A percentile compares a stretch with the other conserved stretches of the same genome.
These are phyloP conservation scores for Colletotrichum navitas DNA, from an alignment of 2,329 filamentous ascomycete species.

Conservation along the genomic window DNA sequence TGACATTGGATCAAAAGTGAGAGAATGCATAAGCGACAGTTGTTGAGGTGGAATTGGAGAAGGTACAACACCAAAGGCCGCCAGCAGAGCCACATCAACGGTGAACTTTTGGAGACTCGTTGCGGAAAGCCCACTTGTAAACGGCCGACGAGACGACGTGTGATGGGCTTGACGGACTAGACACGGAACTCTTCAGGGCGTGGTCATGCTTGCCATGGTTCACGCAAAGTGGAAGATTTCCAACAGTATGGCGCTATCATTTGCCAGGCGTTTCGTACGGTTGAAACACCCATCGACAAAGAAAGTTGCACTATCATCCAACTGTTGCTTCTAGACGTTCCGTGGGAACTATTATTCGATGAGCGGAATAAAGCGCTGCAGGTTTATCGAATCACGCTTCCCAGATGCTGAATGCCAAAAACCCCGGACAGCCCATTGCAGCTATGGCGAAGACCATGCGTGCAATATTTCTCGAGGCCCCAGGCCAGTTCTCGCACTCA, in stretches of 20 bases:
- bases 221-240: not conserved
- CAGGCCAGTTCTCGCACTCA: not conserved
- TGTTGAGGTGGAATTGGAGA: slow-evolving; percentile 16
- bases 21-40: slow-evolving; percentile 14
- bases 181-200: too few relatives aligned
- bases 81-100: not conserved
- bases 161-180: not conserved
- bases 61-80: slow-evolving; percentile 9
- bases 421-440: not conserved
- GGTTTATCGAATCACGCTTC: not conserved
- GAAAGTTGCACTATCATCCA: not conserved
- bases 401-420: not conserved
- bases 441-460: not conserved
- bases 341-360: accelerated
- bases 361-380: not conserved
- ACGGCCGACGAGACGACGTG: not conserved
- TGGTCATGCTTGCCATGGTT: not conserved
- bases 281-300: not conserved
- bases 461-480: not conserved
- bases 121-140: not conserved
- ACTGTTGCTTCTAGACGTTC: not conserved
- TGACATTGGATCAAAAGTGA: not conserved
- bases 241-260: not conserved
- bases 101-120: not conserved
- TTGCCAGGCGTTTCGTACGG: not conserved